These are phyloP conservation scores for Podospora bellae-mahoneyi DNA, from an alignment of 495 filamentous ascomycete genomes.

Conservation along the genomic window DNA sequence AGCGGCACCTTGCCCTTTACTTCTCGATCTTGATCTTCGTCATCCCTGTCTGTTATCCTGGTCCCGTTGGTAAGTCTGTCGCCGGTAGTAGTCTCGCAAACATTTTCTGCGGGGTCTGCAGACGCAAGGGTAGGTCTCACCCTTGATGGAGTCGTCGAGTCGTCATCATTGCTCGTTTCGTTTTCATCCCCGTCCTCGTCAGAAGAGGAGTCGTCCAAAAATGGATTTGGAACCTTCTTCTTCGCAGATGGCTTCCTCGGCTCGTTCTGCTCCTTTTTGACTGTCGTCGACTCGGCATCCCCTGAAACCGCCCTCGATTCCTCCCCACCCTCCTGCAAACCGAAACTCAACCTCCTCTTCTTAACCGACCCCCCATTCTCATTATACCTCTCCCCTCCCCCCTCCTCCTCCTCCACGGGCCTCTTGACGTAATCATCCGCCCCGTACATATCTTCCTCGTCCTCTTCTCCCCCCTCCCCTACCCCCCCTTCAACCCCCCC, in stretches of 20 bases:
- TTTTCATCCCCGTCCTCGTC: constrained; percentile 16
- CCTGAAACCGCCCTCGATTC: neutral
- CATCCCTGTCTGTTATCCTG: constrained; percentile 12
- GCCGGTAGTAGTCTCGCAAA: neutral
- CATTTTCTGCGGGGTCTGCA: constrained; percentile 1
- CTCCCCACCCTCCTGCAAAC: neutral
- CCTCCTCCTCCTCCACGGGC: constrained; percentile 33
- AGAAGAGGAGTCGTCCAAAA: constrained; percentile 31
- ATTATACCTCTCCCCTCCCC: constrained; percentile 47
- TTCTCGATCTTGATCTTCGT: neutral
- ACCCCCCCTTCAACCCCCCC: neutral
- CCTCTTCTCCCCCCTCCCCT: constrained; percentile 3
- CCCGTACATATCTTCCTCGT: constrained; percentile 15
- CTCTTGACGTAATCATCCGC: neutral
- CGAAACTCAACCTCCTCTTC: constrained; percentile 37
- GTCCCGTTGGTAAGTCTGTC: constrained; percentile 23
- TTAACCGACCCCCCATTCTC: constrained; percentile 47
- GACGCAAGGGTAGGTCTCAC: constrained; percentile 17
- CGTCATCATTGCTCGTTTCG: constrained; percentile 13
- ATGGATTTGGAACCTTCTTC: constrained; percentile 24
- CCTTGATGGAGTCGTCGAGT: constrained; percentile 15
- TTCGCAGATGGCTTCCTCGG: neutral
- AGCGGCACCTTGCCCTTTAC: constrained; percentile 9
- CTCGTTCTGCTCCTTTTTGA: neutral
- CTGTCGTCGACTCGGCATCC: neutral